Evolutionary conservation across 495 filamentous ascomycete genomes (phyloP).

Genomic region (Aspergillus ellipticus): DNA sequence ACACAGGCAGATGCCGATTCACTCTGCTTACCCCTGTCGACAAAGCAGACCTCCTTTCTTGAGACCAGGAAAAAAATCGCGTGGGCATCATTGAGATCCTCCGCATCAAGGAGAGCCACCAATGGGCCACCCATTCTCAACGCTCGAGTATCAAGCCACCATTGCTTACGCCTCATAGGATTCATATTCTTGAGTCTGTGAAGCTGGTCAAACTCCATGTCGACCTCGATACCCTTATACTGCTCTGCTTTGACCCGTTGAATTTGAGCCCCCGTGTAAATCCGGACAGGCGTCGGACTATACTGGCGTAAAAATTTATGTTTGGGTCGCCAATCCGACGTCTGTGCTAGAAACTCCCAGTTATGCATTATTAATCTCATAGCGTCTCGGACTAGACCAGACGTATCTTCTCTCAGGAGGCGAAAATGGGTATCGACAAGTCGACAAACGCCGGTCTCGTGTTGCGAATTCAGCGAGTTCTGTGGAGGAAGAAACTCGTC

Average conservation of each 20-base stretch:
- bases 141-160: constrained; percentile 5
- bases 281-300: constrained; percentile 8
- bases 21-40: not conserved
- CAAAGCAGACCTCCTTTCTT: constrained; percentile 2
- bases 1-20: not conserved
- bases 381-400: constrained; percentile 56
- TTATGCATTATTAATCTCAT: constrained; percentile 38
- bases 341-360: constrained; percentile 7
- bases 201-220: constrained; percentile 14
- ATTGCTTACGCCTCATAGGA: constrained; percentile 1
- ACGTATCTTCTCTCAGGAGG: constrained; percentile 58
- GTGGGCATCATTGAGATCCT: not conserved
- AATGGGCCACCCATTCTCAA: constrained; percentile 5
- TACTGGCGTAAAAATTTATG: constrained; percentile 1
- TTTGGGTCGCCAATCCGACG: constrained; percentile 6
- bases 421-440: constrained; percentile 62
- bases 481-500: constrained; percentile 1
- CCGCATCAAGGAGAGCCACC: constrained; percentile 13
- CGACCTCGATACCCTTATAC: constrained; percentile 11
- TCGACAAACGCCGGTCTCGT: constrained; percentile 49
- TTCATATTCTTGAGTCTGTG: not conserved
- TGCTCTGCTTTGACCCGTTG: not conserved
- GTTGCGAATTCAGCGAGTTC: constrained; percentile 21
- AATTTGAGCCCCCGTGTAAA: constrained; percentile 3
- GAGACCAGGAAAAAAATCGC: constrained; percentile 9